A percentile compares a stretch with the other conserved stretches of the same genome.
phyloP scores from a whole-genome alignment of 257 asterid species.

The Scutellaria baicalensis region DNA sequence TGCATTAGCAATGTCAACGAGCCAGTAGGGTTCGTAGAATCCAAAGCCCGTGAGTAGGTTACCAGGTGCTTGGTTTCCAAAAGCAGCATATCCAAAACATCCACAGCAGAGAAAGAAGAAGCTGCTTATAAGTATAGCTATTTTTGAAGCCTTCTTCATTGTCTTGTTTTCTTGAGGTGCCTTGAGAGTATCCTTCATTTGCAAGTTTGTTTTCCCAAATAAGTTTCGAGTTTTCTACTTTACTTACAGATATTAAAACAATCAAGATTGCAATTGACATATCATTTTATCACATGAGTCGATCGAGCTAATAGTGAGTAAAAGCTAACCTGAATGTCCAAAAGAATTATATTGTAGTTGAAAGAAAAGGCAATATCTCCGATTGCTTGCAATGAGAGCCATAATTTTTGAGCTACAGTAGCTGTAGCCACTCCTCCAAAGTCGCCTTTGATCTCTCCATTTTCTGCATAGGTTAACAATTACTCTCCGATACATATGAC shows the following conservation, averaged over 20 bases:
- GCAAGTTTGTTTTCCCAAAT: constrained; percentile 2
- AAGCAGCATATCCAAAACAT: constrained; percentile 72
- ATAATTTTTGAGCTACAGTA: constrained; percentile 24
- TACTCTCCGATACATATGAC: too few relatives aligned
- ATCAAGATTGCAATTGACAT: background rate
- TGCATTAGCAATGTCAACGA: constrained; percentile 57
- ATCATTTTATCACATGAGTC: background rate
- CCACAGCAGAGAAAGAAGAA: constrained; percentile 64
- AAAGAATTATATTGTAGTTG: constrained; percentile 39
- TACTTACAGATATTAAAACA: background rate
- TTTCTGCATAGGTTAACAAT: constrained; percentile 13
- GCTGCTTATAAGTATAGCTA: constrained; percentile 41
- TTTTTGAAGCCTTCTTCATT: constrained; percentile 47
- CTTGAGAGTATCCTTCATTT: constrained; percentile 53
- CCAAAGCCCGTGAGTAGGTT: constrained; percentile 72
- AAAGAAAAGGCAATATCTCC: constrained; percentile 59
- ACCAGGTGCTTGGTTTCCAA: constrained; percentile 56
- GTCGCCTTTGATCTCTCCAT: constrained; percentile 33
- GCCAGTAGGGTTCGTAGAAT: constrained; percentile 77
- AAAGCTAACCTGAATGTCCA: constrained; percentile 44
- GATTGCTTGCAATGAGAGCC: constrained; percentile 38
- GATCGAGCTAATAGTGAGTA: background rate
- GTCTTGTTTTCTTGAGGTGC: constrained; percentile 41
- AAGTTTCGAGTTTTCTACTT: background rate
- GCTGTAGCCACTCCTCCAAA: constrained; percentile 20